Base-by-base conservation (phyloP, 2,329 filamentous ascomycete species). In the Aureobasidium sp. region DNA sequence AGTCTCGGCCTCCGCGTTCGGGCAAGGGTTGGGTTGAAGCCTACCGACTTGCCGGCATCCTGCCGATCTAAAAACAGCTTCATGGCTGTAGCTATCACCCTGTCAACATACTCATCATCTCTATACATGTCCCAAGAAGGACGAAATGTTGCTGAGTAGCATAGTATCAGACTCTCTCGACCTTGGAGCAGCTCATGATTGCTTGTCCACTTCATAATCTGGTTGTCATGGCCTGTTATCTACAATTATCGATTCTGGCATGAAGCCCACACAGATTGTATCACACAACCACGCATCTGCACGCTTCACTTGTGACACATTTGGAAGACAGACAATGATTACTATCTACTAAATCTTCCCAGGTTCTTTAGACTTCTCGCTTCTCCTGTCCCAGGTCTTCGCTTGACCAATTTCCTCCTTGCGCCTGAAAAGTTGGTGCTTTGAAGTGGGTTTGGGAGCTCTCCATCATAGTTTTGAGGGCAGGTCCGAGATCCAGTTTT, bases 1-100 rank as follows among this genome's bases (percentile, higher is more conserved):
- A 37, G 29, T 47, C 57, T 31, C 33, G 29, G 45, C 45, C 57
- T 60, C 57, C 57, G 24, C 57, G 27, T 60, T 60, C 29, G 57
- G 54, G 31, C 39, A 45, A 42, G 22, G 33, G 19, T 39, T 39
- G 5, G 14, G 5, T n/a, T 37, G 31, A 39, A n/a, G 33, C 49
- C 33, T 33, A 8, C 31, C 9, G 31, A 11, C 31, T 39, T 52
- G 49, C 49, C 49, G 49, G 39, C 49, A 35, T 49, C 22, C 22
- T 50, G 57, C 57, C 57, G 57, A 49, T 60, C 54, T 40, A 19
- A 11, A 12, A 44, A n/a, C n/a, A 35, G 27, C 53, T 31, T 19
- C 15, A 14, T 35, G 2, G 47, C 27, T 19, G 22, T 17, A n/a
- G 14, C 6, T 31, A 22, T 50, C 47, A 50, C 47, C 47, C 47